These are phyloP conservation scores for Millerozyma acaciae DNA, from an alignment of 805 yeast genomes.

Conservation along the genomic window DNA sequence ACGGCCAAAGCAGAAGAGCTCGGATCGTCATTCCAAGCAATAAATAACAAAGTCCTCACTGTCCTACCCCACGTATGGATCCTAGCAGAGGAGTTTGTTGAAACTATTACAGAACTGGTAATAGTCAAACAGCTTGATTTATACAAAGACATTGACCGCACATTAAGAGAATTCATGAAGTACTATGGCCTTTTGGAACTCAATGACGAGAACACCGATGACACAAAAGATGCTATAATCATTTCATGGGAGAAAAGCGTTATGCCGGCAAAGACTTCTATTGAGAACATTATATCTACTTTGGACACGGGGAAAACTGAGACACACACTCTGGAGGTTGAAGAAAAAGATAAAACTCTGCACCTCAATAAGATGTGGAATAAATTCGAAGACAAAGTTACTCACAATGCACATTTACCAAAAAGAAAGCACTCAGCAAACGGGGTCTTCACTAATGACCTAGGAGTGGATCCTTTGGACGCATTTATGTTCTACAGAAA, in stretches of 20 bases:
- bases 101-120: conserved; percentile 34
- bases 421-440: too few species aligned
- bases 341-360: conserved; percentile 27
- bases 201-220: conserved; percentile 7
- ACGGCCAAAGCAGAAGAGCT: conserved; percentile 28
- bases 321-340: conserved; percentile 31
- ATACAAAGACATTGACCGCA: conserved; percentile 21
- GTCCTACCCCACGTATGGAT: conserved; percentile 45
- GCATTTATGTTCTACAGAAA: conserved; percentile 26
- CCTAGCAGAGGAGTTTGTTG: conserved; percentile 48
- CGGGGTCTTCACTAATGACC: conserved; percentile 30
- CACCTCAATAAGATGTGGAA: conserved; percentile 24
- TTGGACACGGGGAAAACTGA: conserved; percentile 35
- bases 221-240: conserved; percentile 29
- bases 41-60: conserved; percentile 38
- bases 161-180: conserved; percentile 17
- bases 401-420: conserved; percentile 19
- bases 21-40: conserved; percentile 25
- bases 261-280: conserved; percentile 33
- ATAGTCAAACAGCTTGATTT: conserved; percentile 37
- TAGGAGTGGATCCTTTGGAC: conserved; percentile 29
- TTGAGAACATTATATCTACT: conserved; percentile 32
- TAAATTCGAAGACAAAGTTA: conserved; percentile 16
- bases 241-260: conserved; percentile 36
- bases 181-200: conserved; percentile 22